Conservation (phyloP, 345 rosid genomes). For the Clarkia xantiana region DNA sequence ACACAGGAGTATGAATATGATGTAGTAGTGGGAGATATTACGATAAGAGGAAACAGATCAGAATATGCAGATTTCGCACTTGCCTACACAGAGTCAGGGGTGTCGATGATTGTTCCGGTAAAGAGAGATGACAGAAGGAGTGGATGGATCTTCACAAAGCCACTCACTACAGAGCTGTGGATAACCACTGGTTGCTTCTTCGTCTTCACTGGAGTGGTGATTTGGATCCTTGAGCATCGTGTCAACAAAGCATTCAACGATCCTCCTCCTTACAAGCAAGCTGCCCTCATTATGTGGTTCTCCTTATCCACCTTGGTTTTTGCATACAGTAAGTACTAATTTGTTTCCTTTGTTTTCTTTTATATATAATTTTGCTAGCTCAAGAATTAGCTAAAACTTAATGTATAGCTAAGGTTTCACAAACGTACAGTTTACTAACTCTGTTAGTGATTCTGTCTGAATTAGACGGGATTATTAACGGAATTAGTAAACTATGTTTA, state of each 20-base stretch:
- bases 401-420: no score
- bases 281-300: conserved; percentile 18
- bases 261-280: conserved; percentile 11
- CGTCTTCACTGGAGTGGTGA: conserved; percentile 15
- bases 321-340: conserved; percentile 18
- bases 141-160: conserved; percentile 32
- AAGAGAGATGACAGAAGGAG: not conserved
- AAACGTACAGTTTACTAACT: no score
- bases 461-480: no score
- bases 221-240: conserved; percentile 23
- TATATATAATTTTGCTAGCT: no score
- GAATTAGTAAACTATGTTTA: no score
- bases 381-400: no score
- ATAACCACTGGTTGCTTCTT: conserved; percentile 9
- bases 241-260: conserved; percentile 17
- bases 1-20: conserved; percentile 1
- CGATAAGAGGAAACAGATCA: conserved; percentile 13
- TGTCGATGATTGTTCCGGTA: conserved; percentile 21
- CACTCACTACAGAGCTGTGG: conserved; percentile 30
- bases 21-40: conserved; percentile 18
- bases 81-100: conserved; percentile 23
- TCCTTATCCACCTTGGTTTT: conserved; percentile 24
- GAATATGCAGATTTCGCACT: conserved; percentile 22
- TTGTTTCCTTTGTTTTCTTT: no score
- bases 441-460: no score